Evolutionary conservation across 2,329 filamentous ascomycete species (phyloP).

Genomic region (Zasmidium cellare): DNA sequence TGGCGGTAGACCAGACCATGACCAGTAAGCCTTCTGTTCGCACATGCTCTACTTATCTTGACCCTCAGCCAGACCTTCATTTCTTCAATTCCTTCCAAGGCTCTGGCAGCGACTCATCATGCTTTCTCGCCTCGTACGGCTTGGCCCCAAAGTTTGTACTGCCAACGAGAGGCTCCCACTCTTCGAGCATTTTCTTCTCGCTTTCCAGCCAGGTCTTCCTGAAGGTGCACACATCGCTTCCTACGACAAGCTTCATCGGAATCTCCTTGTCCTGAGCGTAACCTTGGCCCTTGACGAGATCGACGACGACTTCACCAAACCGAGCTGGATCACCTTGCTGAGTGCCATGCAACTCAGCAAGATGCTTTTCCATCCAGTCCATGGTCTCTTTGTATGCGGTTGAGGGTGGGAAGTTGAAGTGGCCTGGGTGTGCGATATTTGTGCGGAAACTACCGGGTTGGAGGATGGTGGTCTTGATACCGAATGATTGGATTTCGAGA

Average conservation of each 20-base stretch:
- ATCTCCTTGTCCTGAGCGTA: neutral
- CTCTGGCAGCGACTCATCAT: neutral
- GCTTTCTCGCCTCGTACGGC: neutral
- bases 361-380: constrained; percentile 7
- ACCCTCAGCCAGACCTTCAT: no score
- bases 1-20: constrained; percentile 14
- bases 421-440: constrained; percentile 2
- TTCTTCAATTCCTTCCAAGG: neutral
- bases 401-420: neutral
- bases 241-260: neutral
- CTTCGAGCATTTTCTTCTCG: neutral
- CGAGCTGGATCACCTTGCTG: constrained; percentile 3
- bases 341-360: neutral
- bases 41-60: no score
- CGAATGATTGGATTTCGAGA: neutral
- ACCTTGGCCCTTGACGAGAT: constrained; percentile 5
- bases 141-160: neutral
- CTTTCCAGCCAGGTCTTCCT: neutral
- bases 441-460: constrained; percentile 7
- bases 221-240: neutral
- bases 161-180: neutral
- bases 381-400: constrained; percentile 1
- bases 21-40: no score
- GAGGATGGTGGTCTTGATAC: constrained; percentile 6
- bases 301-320: constrained; percentile 3